Percentiles rank a stretch among this genome's conserved stretches.
Evolutionary conservation across 2,329 filamentous ascomycete genomes (phyloP).

Genomic region (Phialophora verrucosa): DNA sequence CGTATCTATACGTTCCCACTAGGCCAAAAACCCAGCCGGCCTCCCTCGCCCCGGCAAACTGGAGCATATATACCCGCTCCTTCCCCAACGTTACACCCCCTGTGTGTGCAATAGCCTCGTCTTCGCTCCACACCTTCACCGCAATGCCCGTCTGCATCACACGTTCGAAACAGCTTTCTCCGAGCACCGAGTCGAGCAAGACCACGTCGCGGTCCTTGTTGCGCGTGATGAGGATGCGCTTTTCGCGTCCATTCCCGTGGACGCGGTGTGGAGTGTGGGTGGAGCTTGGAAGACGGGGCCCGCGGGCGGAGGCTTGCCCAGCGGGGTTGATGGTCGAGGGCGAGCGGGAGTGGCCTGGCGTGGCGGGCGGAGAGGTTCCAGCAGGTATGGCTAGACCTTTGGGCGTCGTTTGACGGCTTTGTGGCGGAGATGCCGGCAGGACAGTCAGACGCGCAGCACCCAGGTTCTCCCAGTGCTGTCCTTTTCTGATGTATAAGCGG

Average conservation of each 20-base stretch:
- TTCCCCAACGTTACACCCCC: conserved; percentile 64
- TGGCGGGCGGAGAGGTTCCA: conserved; percentile 37
- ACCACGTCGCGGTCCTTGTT: conserved; percentile 66
- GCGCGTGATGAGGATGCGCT: conserved; percentile 79
- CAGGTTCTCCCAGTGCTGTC: conserved; percentile 87
- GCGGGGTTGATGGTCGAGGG: conserved; percentile 41
- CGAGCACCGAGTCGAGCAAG: conserved; percentile 81
- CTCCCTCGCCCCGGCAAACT: conserved; percentile 61
- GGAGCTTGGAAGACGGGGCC: conserved; percentile 38
- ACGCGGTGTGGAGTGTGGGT: conserved; percentile 46
- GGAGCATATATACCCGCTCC: conserved; percentile 69
- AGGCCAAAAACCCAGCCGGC: conserved; percentile 61
- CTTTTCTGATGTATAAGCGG: conserved; percentile 76
- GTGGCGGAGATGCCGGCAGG: conserved; percentile 60
- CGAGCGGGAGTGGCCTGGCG: conserved; percentile 33
- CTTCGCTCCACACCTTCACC: conserved; percentile 84
- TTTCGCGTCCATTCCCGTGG: conserved; percentile 72
- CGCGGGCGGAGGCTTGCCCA: conserved; percentile 30
- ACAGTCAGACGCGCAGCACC: conserved; percentile 85
- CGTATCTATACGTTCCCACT: conserved; percentile 60
- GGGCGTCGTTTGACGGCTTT: conserved; percentile 30
- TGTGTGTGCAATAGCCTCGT: conserved; percentile 62
- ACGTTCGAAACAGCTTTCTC: conserved; percentile 81
- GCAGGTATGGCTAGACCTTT: conserved; percentile 24
- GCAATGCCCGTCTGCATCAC: conserved; percentile 86